Base-by-base conservation (phyloP, 2,329 filamentous ascomycete genomes). In the Botrytis sinoallii region DNA sequence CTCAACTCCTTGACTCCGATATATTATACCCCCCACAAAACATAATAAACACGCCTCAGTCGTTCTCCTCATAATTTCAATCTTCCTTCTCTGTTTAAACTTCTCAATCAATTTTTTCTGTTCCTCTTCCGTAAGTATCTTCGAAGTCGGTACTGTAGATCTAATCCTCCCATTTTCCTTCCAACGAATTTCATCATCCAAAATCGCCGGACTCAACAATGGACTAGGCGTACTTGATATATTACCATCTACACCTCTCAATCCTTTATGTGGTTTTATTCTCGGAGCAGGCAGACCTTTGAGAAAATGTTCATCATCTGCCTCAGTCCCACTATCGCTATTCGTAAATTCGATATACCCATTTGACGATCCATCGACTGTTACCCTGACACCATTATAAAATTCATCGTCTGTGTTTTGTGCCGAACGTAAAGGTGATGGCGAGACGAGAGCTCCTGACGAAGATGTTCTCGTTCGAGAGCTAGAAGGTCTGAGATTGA, bases 281-380 rank as follows among this genome's bases (percentile, higher is more conserved):
- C 87, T 91, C 3, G 95, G 93, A 4, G 95, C 93, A 1, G 95
- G 95, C 35, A 98, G 84, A 0, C 94, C 92, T 81, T 92, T 96
- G 73, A 97, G 85, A 77, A 95, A 91, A 76, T 95, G 92, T 82
- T 98, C 95, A 84, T 98, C 95, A 79, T 98, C 95, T 57, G 95
- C 95, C 81, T 98, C 95, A 29, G 95, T 97, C 38, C 95, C 95
- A 81, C 94, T 97, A 78, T 97, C 95, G 82, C 93, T 97, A 18
- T 88, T 89, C 2, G 90, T 87, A 1, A 87, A 75, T 73, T 79
- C 77, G 74, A 77, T 66, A 75, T 78, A 75, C 72, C 76, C 75
- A 29, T 73, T 75, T 65, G 73, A 60, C 7, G 29, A 55, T 14
- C 35, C 52, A 60, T 22, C 40, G 3, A 42, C 42, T 77, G 78